Evolutionary conservation across 805 yeast genomes (phyloP), one percentile per base, ranked within the genome.

Genomic region (Saturnispora serradocipensis): DNA sequence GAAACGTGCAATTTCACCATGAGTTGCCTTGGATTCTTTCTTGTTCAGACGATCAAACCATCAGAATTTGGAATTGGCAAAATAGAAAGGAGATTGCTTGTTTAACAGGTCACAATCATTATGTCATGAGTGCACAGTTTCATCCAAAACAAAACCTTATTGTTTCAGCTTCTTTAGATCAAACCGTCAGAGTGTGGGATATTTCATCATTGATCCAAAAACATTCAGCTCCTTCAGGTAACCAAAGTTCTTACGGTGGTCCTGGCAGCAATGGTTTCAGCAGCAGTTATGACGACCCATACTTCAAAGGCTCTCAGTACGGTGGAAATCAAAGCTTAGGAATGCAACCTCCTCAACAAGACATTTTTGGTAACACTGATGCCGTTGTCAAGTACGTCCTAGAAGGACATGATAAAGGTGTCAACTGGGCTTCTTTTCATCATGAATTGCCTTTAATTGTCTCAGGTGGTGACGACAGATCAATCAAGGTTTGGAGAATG

Each of bases 11-110:
- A 58, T 93, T 93, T 80, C 99, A 93, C 72, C 85, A 82, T 61
- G 97, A 89, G 67, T 75, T 93, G 66, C 99, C 99, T 8, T 93
- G 99, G 99, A 86, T 93, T 64, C 81, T 93, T 54, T 85, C 97
- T 25, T 83, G 93, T 55, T 88, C 97, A 44, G 99, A 93, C 70
- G 99, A 93, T 74, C 99, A 93, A 72, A 93, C 99, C 32, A 89
- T 95, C 58, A 80, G 99, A 67, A 91, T 93, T 58, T 93, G 99
- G 99, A 95, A 93, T 72, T 93, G 99, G 99, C 99, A 95, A 74
- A 90, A 90, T 67, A 82, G 99, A 61, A 91, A 89, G 67, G 98
- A 93, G 63, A 86, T 93, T 63, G 98, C 98, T 9, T 88, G 97
- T 63, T 73, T 93, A 59, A 91, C 99, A 7, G 99, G 99, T 56